Evolutionary conservation across 192 early-diverging fungal genomes (phyloP), one percentile per base, ranked within the genome.

Genomic region (Coemansia sp.): DNA sequence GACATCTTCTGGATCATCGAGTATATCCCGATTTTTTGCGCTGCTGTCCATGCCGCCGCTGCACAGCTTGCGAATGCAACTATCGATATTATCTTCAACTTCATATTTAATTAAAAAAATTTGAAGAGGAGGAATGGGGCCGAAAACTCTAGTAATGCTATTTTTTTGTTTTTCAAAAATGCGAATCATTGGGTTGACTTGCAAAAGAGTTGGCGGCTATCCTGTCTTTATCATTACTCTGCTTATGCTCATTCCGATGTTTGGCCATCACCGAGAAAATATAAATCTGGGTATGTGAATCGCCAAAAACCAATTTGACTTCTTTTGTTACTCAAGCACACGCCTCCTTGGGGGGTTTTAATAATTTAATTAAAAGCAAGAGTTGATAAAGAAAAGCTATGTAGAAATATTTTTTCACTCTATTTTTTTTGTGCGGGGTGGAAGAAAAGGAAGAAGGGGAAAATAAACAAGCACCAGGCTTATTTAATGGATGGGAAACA

Each of bases 11-110:
- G 53, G 20, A 73, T 64, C 67, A 66, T 69, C n/a, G 56, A 45
- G 64, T 78, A 78, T 9, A 72, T 34, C 19, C 64, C 66, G 16
- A 67, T 14, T 39, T 73, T 72, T 64, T 78, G 59, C 5, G 60
- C 62, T 52, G 65, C 59, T 4, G 56, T 61, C 67, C 63, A 73
- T 8, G 36, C 25, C 45, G 65, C 68, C 35, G 48, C 24, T 13
- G 47, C 36, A 11, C 39, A 47, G 8, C 36, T 39, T n/a, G 51
- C 55, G 27, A 66, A 28, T 19, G 69, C 42, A 10, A 75, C n/a
- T 29, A 48, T 7, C 5, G 56, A 23, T 25, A 58, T 14, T 6
- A 58, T 18, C 25, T 29, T 34, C 3, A 58, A 22, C 24, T 58
- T 36, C 56, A 58, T 56, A 25, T 55, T 55, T 19, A 9, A 35